phyloP scores from a whole-genome alignment of 495 filamentous ascomycete species.

The Rhizodiscina lignyota region DNA sequence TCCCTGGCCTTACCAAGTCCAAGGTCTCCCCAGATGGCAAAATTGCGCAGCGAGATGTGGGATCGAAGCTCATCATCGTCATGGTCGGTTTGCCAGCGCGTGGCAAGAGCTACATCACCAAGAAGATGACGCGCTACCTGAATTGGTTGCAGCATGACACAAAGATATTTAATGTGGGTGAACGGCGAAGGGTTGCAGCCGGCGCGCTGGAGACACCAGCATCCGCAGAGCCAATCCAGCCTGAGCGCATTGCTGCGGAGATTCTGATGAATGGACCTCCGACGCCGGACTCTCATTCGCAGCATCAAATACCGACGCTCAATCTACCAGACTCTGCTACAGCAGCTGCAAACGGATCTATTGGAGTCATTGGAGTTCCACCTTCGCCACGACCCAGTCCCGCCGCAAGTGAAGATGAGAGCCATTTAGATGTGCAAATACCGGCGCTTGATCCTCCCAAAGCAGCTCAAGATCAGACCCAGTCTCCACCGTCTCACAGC shows the following conservation, averaged over 20 bases:
- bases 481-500: conserved; percentile 13
- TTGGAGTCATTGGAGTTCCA: background rate
- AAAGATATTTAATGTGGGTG: conserved; percentile 91
- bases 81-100: conserved; percentile 94
- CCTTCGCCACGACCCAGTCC: background rate
- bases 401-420: background rate
- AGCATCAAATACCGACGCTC: conserved; percentile 4
- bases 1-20: conserved; percentile 65
- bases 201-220: conserved; percentile 29
- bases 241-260: conserved; percentile 13
- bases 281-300: conserved; percentile 14
- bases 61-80: conserved; percentile 88
- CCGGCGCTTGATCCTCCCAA: background rate
- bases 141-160: conserved; percentile 96
- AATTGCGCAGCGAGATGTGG: conserved; percentile 83
- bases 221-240: conserved; percentile 3
- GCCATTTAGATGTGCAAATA: background rate
- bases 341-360: background rate
- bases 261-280: conserved; percentile 19
- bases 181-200: conserved; percentile 67
- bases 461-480: background rate
- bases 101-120: conserved; percentile 96
- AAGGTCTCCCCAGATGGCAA: conserved; percentile 86
- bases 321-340: conserved; percentile 3
- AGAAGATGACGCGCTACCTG: conserved; percentile 87